A percentile compares a stretch with the other conserved stretches of the same genome.
Conservation (phyloP, 345 rosid species). For the Eutrema yunnanense region DNA sequence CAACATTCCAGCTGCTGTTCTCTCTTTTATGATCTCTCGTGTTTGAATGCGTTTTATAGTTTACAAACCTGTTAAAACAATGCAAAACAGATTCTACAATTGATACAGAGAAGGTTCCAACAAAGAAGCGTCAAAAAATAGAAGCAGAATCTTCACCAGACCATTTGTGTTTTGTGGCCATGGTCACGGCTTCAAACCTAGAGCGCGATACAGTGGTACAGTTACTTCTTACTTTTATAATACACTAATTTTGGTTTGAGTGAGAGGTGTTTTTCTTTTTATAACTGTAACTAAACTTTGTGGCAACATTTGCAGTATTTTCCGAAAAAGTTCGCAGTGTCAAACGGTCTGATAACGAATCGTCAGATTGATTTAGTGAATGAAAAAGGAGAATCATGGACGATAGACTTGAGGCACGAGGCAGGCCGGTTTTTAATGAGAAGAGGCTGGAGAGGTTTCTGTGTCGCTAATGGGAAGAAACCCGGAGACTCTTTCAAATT, state of each 20-base stretch:
- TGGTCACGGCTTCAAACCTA: constrained; percentile 11
- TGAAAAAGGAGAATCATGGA: constrained; percentile 17
- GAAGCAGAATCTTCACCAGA: neutral
- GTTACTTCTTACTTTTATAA: neutral
- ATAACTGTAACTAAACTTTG: neutral
- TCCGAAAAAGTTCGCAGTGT: neutral
- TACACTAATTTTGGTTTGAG: neutral
- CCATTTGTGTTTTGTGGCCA: neutral
- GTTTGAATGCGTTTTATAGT: neutral
- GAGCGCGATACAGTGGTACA: constrained; percentile 7
- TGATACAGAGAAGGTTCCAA: neutral
- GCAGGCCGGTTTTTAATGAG: neutral
- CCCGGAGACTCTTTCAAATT: neutral
- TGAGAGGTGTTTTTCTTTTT: neutral
- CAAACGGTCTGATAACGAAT: neutral
- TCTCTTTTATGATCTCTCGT: no score
- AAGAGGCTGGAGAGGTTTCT: constrained; percentile 21
- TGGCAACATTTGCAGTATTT: constrained; percentile 2
- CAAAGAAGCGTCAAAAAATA: neutral
- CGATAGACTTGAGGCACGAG: neutral
- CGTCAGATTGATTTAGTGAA: neutral
- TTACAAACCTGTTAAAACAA: neutral
- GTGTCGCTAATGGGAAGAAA: constrained; percentile 16
- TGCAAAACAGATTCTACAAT: neutral
- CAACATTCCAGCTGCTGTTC: no score